These are phyloP conservation scores for Draba incana DNA, from an alignment of 345 rosid genomes.

Conservation along the genomic window DNA sequence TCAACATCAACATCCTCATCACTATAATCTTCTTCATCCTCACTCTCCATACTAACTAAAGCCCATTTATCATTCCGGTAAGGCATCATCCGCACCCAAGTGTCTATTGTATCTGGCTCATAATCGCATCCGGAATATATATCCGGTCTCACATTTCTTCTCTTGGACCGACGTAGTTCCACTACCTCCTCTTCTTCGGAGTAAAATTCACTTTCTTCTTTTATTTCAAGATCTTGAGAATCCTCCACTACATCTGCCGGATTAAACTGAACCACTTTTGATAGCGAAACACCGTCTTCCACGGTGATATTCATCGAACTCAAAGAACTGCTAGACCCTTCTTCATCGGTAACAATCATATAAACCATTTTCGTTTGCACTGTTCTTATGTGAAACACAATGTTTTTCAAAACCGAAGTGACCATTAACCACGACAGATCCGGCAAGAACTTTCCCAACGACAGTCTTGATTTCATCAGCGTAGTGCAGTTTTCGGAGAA, in stretches of 20 bases:
- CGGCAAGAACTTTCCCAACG: slow-evolving; percentile 64
- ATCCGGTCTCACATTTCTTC: slow-evolving; percentile 37
- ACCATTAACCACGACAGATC: slow-evolving; percentile 77
- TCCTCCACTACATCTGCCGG: slow-evolving; percentile 43
- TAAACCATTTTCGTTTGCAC: slow-evolving; percentile 67
- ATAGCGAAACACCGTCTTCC: slow-evolving; percentile 52
- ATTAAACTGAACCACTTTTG: slow-evolving; percentile 49
- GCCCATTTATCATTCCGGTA: slow-evolving; percentile 3
- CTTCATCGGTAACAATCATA: slow-evolving; percentile 55
- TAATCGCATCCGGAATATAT: slow-evolving; percentile 29
- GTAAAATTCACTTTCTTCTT: slow-evolving; percentile 35
- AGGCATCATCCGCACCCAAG: slow-evolving; percentile 41
- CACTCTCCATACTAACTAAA: slow-evolving; percentile 40
- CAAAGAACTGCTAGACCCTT: slow-evolving; percentile 39
- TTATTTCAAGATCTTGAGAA: slow-evolving; percentile 27
- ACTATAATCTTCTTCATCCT: slow-evolving; percentile 30
- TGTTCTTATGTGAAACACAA: slow-evolving; percentile 59
- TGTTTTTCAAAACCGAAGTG: slow-evolving; percentile 55
- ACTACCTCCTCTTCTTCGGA: slow-evolving; percentile 44
- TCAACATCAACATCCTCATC: slow-evolving; percentile 13
- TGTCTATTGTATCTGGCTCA: slow-evolving; percentile 16
- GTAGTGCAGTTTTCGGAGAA: slow-evolving; percentile 65
- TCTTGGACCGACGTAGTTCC: slow-evolving; percentile 54
- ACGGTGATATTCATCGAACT: slow-evolving; percentile 55
- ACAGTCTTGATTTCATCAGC: slow-evolving; percentile 56